Conservation (phyloP, 805 yeast genomes). For the Metschnikowia continentalis region DNA sequence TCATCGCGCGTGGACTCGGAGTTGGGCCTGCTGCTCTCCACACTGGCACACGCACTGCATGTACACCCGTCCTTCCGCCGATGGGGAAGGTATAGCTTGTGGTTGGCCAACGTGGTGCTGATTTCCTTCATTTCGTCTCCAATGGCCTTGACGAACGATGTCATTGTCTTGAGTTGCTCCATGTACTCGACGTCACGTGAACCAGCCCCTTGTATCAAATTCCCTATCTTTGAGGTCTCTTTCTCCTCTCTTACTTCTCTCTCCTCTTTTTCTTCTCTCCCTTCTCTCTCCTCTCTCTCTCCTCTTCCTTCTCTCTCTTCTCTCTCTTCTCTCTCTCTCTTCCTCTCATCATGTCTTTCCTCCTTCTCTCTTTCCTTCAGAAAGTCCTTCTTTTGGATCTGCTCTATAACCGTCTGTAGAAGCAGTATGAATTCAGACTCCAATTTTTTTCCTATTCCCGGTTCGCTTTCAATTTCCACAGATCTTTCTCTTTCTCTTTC, state of each 20-base stretch:
- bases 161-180: neutral
- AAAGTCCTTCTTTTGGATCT: neutral
- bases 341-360: neutral
- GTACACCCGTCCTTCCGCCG: neutral
- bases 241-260: neutral
- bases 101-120: slow-evolving; percentile 1
- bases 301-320: neutral
- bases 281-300: neutral
- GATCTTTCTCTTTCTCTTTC: neutral
- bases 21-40: slow-evolving; percentile 7
- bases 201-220: too few species aligned
- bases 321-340: too few species aligned
- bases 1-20: slow-evolving; percentile 13
- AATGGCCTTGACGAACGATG: slow-evolving; percentile 1
- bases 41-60: slow-evolving; percentile 6
- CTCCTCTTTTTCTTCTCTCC: neutral
- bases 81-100: neutral
- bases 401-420: neutral
- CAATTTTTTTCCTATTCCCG: neutral
- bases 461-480: neutral
- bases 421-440: neutral
- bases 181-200: neutral
- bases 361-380: neutral
- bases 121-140: slow-evolving; percentile 5
- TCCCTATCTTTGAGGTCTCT: neutral